Conservation (phyloP, 2,329 filamentous ascomycete genomes). For the Stemphylium beticola region DNA sequence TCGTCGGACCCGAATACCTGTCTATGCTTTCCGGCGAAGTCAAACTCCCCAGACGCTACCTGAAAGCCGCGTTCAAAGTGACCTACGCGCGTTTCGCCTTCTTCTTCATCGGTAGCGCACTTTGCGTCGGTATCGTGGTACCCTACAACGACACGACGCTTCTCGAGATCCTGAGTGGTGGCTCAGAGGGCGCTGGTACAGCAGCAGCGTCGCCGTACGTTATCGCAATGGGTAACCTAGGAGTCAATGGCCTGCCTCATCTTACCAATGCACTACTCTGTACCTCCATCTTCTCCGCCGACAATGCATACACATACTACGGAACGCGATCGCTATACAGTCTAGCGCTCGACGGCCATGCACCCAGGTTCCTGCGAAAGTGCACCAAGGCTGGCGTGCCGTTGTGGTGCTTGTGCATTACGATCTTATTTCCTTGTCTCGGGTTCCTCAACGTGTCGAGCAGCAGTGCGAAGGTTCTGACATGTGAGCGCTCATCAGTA, state of each 20-base stretch:
- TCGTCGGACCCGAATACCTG: conserved; percentile 57
- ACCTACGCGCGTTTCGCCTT: conserved; percentile 53
- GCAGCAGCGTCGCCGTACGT: conserved; percentile 68
- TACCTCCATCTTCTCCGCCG: conserved; percentile 62
- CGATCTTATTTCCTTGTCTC: conserved; percentile 71
- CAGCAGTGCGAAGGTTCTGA: conserved; percentile 68
- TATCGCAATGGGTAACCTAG: conserved; percentile 64
- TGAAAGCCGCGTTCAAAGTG: conserved; percentile 56
- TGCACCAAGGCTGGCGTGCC: conserved; percentile 70
- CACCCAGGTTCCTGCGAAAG: conserved; percentile 61
- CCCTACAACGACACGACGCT: conserved; percentile 65
- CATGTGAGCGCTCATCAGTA: conserved; percentile 18
- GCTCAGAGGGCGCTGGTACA: conserved; percentile 32
- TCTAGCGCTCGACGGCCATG: conserved; percentile 59
- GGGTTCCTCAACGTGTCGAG: conserved; percentile 77
- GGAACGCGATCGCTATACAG: conserved; percentile 60
- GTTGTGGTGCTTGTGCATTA: conserved; percentile 71
- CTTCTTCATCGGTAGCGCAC: conserved; percentile 55
- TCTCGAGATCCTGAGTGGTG: conserved; percentile 67
- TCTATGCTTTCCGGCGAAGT: conserved; percentile 57
- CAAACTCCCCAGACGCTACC: conserved; percentile 51
- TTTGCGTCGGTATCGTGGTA: conserved; percentile 53
- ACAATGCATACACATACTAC: conserved; percentile 63
- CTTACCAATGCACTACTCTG: conserved; percentile 63
- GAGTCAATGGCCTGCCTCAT: conserved; percentile 60